These are phyloP conservation scores for Pseudoscleropodium purum DNA, from an alignment of 225 moss, liverwort and hornwort species.

Conservation along the genomic window DNA sequence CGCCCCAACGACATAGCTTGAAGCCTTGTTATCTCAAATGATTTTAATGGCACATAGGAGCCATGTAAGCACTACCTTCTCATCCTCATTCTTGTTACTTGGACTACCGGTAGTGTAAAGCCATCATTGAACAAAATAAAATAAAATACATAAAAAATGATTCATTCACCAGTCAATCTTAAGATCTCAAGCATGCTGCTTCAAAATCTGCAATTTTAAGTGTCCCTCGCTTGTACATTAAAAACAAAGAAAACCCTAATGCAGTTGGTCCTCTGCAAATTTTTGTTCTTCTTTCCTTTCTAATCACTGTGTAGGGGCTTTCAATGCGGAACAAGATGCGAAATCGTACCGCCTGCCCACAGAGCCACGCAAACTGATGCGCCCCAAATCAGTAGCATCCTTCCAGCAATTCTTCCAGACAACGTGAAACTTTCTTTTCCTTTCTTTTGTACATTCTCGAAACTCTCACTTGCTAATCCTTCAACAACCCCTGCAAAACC, in stretches of 20 bases:
- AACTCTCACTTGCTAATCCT: constrained; percentile 5
- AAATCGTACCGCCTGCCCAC: constrained; percentile 27
- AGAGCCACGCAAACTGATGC: constrained; percentile 20
- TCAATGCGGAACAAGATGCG: neutral
- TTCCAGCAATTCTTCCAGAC: constrained; percentile 10
- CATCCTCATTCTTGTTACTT: neutral
- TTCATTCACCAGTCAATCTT: neutral
- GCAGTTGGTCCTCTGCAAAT: neutral
- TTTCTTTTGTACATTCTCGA: constrained; percentile 6
- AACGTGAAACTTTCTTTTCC: neutral
- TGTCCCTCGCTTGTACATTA: neutral
- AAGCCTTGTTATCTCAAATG: neutral
- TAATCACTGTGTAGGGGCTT: neutral
- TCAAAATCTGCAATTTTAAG: neutral
- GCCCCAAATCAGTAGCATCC: constrained; percentile 26
- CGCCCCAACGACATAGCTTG: neutral
- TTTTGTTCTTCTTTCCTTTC: neutral
- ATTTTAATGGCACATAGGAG: neutral
- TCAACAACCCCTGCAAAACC: constrained; percentile 38
- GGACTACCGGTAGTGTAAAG: neutral
- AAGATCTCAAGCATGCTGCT: neutral
- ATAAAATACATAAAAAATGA: neutral
- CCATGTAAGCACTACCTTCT: neutral
- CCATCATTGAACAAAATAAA: neutral
- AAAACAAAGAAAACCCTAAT: neutral